Conservation (phyloP, 164 flowering plant genomes). For the Vitis cinerea region DNA sequence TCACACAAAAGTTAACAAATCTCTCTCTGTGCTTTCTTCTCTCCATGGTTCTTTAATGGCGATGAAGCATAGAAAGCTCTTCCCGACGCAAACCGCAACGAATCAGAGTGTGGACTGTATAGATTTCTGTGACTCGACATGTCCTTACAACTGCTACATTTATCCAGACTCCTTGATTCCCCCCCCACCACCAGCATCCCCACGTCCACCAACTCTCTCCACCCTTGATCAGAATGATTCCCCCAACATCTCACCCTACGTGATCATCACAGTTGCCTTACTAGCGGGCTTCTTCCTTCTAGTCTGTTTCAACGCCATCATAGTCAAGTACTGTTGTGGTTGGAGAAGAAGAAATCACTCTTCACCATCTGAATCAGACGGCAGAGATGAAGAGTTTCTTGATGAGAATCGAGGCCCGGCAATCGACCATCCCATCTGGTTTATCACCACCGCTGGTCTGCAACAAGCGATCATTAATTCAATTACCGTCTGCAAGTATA, state of each 20-base stretch:
- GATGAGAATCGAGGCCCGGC: conserved; percentile 25
- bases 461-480: conserved; percentile 41
- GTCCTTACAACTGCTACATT: conserved; percentile 16
- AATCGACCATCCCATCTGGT: conserved; percentile 52
- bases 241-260: conserved; percentile 20
- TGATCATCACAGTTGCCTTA: conserved; percentile 27
- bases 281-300: conserved; percentile 34
- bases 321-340: conserved; percentile 22
- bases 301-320: conserved; percentile 30
- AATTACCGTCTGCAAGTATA: conserved; percentile 37
- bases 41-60: conserved; percentile 12
- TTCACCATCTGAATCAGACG: background rate
- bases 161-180: conserved; percentile 8
- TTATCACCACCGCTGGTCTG: conserved; percentile 45
- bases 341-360: conserved; percentile 10
- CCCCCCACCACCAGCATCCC: conserved; percentile 11
- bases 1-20: background rate
- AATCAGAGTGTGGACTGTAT: conserved; percentile 9
- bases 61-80: conserved; percentile 30
- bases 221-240: background rate
- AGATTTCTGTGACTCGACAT: conserved; percentile 15
- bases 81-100: conserved; percentile 9
- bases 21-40: background rate
- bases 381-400: conserved; percentile 23
- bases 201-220: background rate